These are phyloP conservation scores for Kodamaea anthophila DNA, from an alignment of 1,139 yeast species.

Conservation along the genomic window DNA sequence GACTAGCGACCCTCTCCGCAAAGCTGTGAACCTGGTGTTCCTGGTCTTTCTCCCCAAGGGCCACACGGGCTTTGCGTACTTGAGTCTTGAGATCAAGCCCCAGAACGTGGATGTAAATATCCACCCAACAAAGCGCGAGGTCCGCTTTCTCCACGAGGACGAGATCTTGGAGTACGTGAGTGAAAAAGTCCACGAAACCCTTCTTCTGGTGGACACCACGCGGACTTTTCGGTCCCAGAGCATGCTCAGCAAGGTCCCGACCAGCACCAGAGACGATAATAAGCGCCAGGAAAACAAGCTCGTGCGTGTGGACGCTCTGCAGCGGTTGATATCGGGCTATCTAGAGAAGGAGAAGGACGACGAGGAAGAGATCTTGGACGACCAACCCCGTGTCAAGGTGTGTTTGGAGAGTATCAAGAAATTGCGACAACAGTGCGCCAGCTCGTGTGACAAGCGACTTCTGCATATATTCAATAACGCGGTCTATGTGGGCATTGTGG, in stretches of 20 bases:
- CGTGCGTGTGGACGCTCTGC: slow-evolving; percentile 72
- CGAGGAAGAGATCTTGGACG: slow-evolving; percentile 1
- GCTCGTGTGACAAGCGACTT: slow-evolving; percentile 42
- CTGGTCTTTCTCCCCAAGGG: slow-evolving; percentile 73
- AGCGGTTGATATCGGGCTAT: slow-evolving; percentile 46
- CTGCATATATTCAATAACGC: slow-evolving; percentile 66
- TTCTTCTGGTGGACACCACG: slow-evolving; percentile 60
- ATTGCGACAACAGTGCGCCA: slow-evolving; percentile 48
- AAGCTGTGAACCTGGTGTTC: slow-evolving; percentile 64
- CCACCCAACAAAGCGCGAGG: slow-evolving; percentile 95
- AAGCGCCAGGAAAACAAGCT: slow-evolving; percentile 46
- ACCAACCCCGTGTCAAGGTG: slow-evolving; percentile 22
- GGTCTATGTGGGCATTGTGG: slow-evolving; percentile 80
- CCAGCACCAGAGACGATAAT: slow-evolving; percentile 3
- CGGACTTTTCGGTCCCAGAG: slow-evolving; percentile 67
- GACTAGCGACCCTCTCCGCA: slow-evolving; percentile 68
- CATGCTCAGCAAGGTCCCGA: slow-evolving; percentile 24
- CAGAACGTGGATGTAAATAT: slow-evolving; percentile 82
- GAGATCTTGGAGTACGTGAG: slow-evolving; percentile 69
- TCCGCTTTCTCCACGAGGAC: slow-evolving; percentile 77
- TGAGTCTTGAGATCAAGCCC: slow-evolving; percentile 62
- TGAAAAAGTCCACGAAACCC: slow-evolving; percentile 39
- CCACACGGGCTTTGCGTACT: slow-evolving; percentile 68
- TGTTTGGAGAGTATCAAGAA: slow-evolving; percentile 53
- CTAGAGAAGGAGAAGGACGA: slow-evolving; percentile 1